These are phyloP conservation scores for Teratosphaeria epicoccoides DNA, from an alignment of 2,329 filamentous ascomycete genomes.

Conservation along the genomic window DNA sequence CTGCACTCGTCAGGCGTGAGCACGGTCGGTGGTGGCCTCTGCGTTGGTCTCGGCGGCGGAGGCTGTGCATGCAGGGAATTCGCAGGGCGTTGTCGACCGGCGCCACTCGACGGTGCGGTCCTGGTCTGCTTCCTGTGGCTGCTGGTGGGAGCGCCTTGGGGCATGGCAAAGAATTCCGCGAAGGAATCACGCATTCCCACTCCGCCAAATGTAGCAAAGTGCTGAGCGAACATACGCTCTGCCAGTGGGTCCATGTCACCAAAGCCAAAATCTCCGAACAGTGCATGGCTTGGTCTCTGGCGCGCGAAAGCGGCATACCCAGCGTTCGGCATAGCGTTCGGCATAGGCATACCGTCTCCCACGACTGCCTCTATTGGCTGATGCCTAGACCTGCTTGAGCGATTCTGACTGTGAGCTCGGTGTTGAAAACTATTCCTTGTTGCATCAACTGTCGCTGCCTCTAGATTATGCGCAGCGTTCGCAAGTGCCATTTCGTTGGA, in stretches of 20 bases:
- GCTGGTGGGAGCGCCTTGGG: slow-evolving; percentile 5
- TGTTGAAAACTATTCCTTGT: slow-evolving; percentile 4
- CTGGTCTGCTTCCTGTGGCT: slow-evolving; percentile 10
- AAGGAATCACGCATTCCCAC: slow-evolving; percentile 6
- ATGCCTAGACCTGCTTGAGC: slow-evolving; percentile 1
- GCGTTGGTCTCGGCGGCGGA: slow-evolving; percentile 4
- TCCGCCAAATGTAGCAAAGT: slow-evolving; percentile 10
- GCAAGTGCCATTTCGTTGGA: slow-evolving; percentile 11
- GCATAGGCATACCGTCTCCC: not conserved
- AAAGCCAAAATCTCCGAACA: slow-evolving; percentile 8
- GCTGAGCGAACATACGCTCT: slow-evolving; percentile 10
- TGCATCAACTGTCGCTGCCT: not conserved
- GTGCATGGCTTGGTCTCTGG: slow-evolving; percentile 1
- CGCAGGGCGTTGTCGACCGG: slow-evolving; percentile 4
- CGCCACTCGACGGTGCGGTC: slow-evolving; percentile 6
- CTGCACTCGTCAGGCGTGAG: slow-evolving; percentile 20
- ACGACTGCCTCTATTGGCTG: slow-evolving; percentile 1
- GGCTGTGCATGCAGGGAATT: slow-evolving; percentile 1
- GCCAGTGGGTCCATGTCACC: slow-evolving; percentile 6
- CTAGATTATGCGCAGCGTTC: slow-evolving; percentile 5
- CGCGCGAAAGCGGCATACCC: not conserved
- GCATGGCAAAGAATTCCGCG: slow-evolving; percentile 14
- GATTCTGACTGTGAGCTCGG: slow-evolving; percentile 4
- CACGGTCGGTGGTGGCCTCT: slow-evolving; percentile 12
- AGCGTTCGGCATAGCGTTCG: not conserved